Conservation (phyloP, 1,284 basidiomycete genomes). For the Austropuccinia psidii region DNA sequence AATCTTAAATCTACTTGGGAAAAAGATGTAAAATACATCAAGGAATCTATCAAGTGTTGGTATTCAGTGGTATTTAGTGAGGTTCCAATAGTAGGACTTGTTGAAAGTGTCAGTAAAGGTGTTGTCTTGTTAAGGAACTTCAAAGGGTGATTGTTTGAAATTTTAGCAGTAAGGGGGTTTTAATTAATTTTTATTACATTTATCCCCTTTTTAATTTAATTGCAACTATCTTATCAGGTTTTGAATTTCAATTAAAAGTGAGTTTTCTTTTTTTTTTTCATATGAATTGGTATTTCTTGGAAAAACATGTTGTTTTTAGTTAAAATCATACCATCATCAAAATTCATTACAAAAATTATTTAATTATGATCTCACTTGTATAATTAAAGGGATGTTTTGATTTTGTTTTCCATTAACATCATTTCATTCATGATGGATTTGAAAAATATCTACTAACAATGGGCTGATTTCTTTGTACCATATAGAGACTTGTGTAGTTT, state of each 20-base stretch:
- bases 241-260: background rate
- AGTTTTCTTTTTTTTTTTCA: background rate
- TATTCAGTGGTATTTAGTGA: no score
- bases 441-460: conserved; percentile 10
- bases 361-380: background rate
- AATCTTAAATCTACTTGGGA: no score
- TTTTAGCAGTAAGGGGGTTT: background rate
- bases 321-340: conserved; percentile 1
- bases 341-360: background rate
- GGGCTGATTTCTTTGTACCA: background rate
- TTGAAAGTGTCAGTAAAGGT: no score
- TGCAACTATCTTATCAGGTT: background rate
- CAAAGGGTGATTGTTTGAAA: no score
- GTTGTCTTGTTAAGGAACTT: no score
- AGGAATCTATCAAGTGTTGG: no score
- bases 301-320: no score
- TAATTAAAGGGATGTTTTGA: background rate
- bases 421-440: background rate
- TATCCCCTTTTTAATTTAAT: background rate
- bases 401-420: background rate
- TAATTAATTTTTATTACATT: background rate
- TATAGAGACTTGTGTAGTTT: conserved; percentile 6
- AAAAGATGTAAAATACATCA: no score
- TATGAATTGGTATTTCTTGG: background rate
- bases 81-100: no score